phyloP scores from a whole-genome alignment of 768 basidiomycete genomes.

The Porpolomopsis calyptriformis region DNA sequence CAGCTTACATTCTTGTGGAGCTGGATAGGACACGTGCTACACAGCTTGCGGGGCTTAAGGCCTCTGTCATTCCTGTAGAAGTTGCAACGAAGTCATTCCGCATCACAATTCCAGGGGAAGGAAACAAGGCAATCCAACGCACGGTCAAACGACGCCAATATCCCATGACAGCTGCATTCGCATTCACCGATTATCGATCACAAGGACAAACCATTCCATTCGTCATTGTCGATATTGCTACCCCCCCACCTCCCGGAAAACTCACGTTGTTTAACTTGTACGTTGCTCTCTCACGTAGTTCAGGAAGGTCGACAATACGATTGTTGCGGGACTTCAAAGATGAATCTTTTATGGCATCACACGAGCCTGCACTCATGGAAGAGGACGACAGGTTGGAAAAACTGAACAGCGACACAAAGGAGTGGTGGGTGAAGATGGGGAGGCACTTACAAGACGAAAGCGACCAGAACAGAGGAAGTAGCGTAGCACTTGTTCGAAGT shows the following conservation, averaged over 20 bases:
- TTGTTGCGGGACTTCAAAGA: conserved; percentile 23
- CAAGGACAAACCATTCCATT: conserved; percentile 29
- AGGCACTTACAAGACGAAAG: too few species aligned
- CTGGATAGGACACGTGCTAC: conserved; percentile 12
- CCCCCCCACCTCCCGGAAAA: conserved; percentile 15
- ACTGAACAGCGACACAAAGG: too few species aligned
- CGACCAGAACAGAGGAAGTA: too few species aligned
- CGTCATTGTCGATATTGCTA: conserved; percentile 26
- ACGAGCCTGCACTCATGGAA: background rate
- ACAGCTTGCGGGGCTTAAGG: conserved; percentile 17
- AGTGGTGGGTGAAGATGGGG: too few species aligned
- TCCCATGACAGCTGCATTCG: conserved; percentile 24
- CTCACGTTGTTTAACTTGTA: conserved; percentile 24
- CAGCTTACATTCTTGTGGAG: conserved; percentile 23
- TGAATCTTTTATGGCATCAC: background rate
- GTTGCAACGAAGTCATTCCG: conserved; percentile 7
- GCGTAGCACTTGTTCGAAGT: too few species aligned
- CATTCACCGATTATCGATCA: conserved; percentile 30
- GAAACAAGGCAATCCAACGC: too few species aligned
- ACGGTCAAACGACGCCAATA: conserved; percentile 18
- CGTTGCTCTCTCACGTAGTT: conserved; percentile 24
- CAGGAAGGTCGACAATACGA: conserved; percentile 18
- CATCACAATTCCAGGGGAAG: background rate
- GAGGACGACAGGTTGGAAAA: too few species aligned
- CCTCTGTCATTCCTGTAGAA: conserved; percentile 18